Conservation (phyloP, 1,139 yeast genomes). For the Saccharomyces hybrid region DNA sequence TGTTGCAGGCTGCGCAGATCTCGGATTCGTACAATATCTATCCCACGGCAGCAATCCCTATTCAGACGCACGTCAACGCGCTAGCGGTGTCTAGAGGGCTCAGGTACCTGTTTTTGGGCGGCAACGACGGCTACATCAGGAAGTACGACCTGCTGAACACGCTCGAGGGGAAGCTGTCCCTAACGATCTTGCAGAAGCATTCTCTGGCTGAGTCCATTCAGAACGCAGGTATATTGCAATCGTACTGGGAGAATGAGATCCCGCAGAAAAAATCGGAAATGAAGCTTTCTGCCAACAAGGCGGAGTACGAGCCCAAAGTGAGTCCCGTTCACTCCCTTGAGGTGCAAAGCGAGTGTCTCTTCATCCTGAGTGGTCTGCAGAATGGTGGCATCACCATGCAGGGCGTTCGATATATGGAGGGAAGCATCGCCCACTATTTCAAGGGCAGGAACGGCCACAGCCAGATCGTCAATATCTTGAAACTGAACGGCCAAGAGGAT, state of each 20-base stretch:
- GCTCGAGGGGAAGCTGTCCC: conserved; percentile 79
- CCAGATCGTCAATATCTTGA: conserved; percentile 66
- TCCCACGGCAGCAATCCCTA: conserved; percentile 70
- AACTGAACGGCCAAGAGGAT: conserved; percentile 44
- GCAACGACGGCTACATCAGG: conserved; percentile 90
- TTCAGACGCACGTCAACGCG: conserved; percentile 63
- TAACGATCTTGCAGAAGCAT: conserved; percentile 88
- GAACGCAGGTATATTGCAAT: conserved; percentile 71
- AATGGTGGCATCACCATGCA: conserved; percentile 85
- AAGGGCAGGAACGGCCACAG: conserved; percentile 43
- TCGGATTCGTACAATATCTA: conserved; percentile 49
- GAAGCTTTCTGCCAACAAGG: conserved; percentile 33
- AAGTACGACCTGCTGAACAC: conserved; percentile 82
- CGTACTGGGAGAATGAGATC: conserved; percentile 96
- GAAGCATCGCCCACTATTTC: conserved; percentile 73
- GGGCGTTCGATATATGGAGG: conserved; percentile 77
- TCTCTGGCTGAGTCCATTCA: conserved; percentile 78
- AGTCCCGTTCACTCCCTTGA: conserved; percentile 87
- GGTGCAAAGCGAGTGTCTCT: conserved; percentile 71
- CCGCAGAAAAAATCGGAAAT: conserved; percentile 49
- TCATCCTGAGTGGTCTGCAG: conserved; percentile 77
- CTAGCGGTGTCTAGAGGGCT: conserved; percentile 75
- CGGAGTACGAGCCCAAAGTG: conserved; percentile 53
- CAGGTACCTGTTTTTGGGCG: conserved; percentile 88
- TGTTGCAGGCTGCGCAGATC: conserved; percentile 37